Base-by-base conservation (phyloP, 2,329 filamentous ascomycete species). In the Myriosclerotinia scirpicola region DNA sequence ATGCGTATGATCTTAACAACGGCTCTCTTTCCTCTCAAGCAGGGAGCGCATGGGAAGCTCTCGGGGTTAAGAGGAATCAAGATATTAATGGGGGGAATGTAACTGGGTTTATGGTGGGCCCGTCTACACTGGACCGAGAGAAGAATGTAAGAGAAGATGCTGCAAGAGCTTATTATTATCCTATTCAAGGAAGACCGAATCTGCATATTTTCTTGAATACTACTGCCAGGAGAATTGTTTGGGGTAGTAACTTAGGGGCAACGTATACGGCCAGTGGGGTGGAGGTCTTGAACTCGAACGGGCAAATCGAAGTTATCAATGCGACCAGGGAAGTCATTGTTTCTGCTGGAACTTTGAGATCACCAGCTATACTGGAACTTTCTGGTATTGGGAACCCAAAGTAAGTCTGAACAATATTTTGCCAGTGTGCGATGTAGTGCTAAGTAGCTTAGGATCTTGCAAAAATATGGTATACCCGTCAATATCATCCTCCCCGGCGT, bases 241-340 rank as follows among this genome's bases (percentile, higher is more conserved):
- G 64, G 71, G 60, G 54, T 40, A 30, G 48, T 44, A 64, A 66
- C 60, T 44, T 68, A 56, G 48, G 54, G 36, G 55, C 44, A 14
- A 38, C 61, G 5, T 40, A 44, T 42, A 54, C 96, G 75, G 67
- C 68, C 3, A 63, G 63, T 22, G 73, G 71, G 11, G 72, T 75
- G n/a, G 70, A 76, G 63, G 64, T 75, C 12, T 52, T 54, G 5
- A 40, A 58, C 22, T 48, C 54, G 9, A 61, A 68, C 36, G 68
- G 67, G 1, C 67, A 66, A n/a, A 50, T 64, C 3, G 44, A 69
- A 40, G 69, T 46, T 11, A 69, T 77, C 2, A 68, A 68, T 9
- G 75, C 73, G 5, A 69, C 46, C 36, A 73, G 72, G 53, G 76
- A 77, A 48, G 75, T 77, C 8, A 72, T 78, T 54, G 54, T 78